These are phyloP conservation scores for Globisporangium cylindrosporum DNA, from an alignment of 352 stramenopile genomes.

Conservation along the genomic window DNA sequence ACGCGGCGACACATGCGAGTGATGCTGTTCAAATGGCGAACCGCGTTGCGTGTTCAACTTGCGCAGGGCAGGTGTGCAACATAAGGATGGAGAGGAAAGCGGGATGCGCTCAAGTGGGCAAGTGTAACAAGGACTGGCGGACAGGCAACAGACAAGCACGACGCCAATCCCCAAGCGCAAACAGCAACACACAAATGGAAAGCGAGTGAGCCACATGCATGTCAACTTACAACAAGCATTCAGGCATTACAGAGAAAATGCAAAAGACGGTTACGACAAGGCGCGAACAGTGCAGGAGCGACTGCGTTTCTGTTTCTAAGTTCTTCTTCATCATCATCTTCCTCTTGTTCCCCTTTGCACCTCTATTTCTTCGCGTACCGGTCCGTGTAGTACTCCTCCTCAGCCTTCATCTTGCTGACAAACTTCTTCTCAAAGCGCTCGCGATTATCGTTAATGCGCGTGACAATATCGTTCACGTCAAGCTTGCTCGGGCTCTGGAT, in stretches of 20 bases:
- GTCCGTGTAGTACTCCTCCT: conserved; percentile 91
- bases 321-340: background rate
- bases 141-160: background rate
- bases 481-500: conserved; percentile 72
- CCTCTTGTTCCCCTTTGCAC: background rate
- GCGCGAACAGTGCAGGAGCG: background rate
- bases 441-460: conserved; percentile 87
- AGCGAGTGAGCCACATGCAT: background rate
- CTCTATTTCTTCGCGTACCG: conserved; percentile 65
- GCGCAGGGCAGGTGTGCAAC: too few species aligned
- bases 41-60: background rate
- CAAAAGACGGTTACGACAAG: background rate
- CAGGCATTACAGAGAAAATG: conserved; percentile 5
- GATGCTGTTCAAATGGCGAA: background rate
- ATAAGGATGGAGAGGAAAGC: too few species aligned
- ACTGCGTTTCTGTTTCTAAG: background rate
- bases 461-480: conserved; percentile 86
- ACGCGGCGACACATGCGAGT: conserved; percentile 5
- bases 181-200: background rate
- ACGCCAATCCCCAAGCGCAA: background rate
- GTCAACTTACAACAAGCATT: conserved; percentile 6
- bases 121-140: too few species aligned
- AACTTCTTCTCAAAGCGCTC: conserved; percentile 92
- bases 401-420: conserved; percentile 91
- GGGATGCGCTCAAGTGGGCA: too few species aligned